These are phyloP conservation scores for Trichoderma reesei DNA, from an alignment of 495 filamentous ascomycete genomes.

Conservation along the genomic window DNA sequence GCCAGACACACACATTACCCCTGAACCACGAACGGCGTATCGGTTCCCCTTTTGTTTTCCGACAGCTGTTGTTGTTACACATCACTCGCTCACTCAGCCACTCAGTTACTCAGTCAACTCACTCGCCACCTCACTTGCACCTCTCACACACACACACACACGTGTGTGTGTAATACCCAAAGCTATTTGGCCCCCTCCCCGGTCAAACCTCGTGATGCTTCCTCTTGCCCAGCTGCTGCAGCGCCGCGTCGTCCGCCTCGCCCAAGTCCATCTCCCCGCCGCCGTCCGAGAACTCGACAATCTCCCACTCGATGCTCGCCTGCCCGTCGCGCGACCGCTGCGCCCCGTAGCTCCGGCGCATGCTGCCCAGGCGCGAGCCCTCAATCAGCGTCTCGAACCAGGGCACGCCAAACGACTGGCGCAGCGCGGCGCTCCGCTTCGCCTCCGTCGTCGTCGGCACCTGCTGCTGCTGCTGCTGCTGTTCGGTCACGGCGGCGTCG, in stretches of 20 bases:
- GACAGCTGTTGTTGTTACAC: no score
- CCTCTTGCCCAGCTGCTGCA: conserved; percentile 40
- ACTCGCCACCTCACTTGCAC: no score
- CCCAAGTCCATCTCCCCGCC: conserved; percentile 49
- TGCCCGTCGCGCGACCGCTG: conserved; percentile 46
- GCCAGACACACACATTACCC: background rate
- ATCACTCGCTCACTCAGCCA: no score
- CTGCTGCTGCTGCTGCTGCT: conserved; percentile 13
- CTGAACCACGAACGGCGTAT: no score
- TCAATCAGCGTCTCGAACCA: conserved; percentile 80
- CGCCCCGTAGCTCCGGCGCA: conserved; percentile 52
- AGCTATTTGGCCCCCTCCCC: no score
- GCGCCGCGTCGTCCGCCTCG: conserved; percentile 31
- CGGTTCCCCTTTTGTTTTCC: no score
- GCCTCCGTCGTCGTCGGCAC: no score
- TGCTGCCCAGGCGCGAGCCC: conserved; percentile 57
- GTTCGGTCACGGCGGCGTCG: conserved; percentile 10
- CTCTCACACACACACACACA: no score
- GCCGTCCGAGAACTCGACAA: conserved; percentile 63
- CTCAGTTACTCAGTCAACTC: no score
- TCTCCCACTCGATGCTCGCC: conserved; percentile 68
- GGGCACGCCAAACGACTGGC: conserved; percentile 46
- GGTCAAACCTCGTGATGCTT: conserved; percentile 35
- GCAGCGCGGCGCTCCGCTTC: conserved; percentile 20
- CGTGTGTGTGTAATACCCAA: no score